These are phyloP conservation scores for Irpex sp. DNA, from an alignment of 1,284 basidiomycete genomes.

Conservation along the genomic window DNA sequence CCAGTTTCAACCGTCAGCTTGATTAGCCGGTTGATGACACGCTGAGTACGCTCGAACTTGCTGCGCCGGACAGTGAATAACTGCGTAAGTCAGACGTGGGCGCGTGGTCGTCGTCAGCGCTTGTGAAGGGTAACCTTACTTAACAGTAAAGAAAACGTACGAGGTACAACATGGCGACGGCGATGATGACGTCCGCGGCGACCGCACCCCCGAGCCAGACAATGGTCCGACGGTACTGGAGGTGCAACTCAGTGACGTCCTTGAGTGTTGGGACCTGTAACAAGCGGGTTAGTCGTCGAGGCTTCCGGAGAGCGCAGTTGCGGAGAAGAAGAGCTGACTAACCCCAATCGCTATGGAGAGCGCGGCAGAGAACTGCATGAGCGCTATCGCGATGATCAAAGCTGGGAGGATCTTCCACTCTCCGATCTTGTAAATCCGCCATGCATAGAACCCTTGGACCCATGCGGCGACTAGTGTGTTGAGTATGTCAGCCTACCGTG, in stretches of 20 bases:
- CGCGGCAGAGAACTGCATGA: conserved; percentile 7
- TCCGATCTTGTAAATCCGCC: conserved; percentile 13
- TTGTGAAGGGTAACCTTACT: neutral
- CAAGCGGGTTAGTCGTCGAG: neutral
- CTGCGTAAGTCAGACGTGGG: neutral
- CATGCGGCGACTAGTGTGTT: conserved; percentile 9
- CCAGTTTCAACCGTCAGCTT: conserved; percentile 14
- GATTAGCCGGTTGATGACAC: conserved; percentile 12
- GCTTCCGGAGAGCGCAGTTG: neutral
- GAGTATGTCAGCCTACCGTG: neutral
- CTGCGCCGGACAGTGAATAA: neutral
- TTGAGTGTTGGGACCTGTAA: neutral
- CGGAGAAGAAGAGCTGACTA: neutral
- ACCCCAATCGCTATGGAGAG: neutral
- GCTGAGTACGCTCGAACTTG: conserved; percentile 8
- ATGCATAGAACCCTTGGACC: conserved; percentile 14
- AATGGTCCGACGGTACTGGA: neutral
- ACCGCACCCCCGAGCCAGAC: conserved; percentile 26
- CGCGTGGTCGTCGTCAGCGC: neutral
- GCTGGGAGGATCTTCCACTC: conserved; percentile 7
- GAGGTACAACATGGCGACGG: conserved; percentile 23
- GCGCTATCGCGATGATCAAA: conserved; percentile 5
- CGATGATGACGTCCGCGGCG: conserved; percentile 26
- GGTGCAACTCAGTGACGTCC: neutral
- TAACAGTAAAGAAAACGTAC: neutral